phyloP scores from a whole-genome alignment of 768 basidiomycete genomes.

The Mrakia gelida region DNA sequence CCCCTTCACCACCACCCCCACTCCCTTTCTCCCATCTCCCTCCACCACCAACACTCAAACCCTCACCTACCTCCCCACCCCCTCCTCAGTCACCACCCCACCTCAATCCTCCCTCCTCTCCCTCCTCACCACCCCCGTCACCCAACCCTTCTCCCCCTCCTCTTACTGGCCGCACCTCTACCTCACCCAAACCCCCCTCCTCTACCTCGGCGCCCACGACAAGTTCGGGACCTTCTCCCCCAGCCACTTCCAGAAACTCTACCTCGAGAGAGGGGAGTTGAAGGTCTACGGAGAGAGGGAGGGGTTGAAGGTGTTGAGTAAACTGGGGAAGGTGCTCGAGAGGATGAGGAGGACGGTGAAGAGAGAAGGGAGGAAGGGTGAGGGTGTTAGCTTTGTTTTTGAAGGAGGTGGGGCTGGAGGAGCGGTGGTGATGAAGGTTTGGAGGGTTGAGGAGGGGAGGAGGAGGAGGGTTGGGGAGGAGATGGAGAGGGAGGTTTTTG shows the following conservation, averaged over 20 bases:
- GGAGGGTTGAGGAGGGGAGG: no score
- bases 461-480: no score
- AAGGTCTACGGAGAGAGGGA: background rate
- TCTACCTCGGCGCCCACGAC: background rate
- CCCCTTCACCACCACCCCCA: background rate
- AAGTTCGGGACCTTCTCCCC: background rate
- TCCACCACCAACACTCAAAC: no score
- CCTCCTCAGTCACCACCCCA: background rate
- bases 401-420: background rate
- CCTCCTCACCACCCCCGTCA: no score
- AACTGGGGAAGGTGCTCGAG: background rate
- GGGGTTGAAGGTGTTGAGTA: background rate
- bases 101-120: background rate
- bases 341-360: background rate
- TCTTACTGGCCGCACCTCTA: background rate
- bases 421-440: no score
- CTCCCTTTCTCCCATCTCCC: background rate
- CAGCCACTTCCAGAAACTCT: background rate
- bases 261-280: background rate
- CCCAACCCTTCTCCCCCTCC: background rate
- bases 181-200: background rate
- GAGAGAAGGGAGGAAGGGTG: background rate
- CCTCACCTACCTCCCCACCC: background rate
- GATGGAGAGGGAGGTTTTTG: no score
- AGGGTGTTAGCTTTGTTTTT: background rate